Evolutionary conservation across 257 asterid species (phyloP), one percentile per base, ranked within the genome.

Genomic region (Cruciata laevipes): DNA sequence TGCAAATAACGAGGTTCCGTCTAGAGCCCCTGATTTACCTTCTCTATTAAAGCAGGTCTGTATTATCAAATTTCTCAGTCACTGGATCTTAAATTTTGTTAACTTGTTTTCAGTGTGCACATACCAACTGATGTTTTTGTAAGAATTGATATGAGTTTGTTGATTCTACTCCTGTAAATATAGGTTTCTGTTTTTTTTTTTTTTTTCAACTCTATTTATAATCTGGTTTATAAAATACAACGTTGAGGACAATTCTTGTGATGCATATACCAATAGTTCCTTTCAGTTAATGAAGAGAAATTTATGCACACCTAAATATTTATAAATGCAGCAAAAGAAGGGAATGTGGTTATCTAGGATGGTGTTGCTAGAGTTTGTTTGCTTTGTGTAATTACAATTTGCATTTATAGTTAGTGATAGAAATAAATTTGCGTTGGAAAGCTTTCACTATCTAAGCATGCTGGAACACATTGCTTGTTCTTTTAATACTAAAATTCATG

Each of bases 11-110:
- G 86, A 83, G 77, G 73, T 83, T 66, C 86, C 90, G 9, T 49
- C 57, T 58, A 80, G 83, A 78, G 84, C 82, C 57, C 74, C n/a
- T 18, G 91, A 84, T 35, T 78, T 92, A 71, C 96, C 98, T 81
- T 38, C 75, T 12, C 69, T 87, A 27, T 32, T 86, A 76, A 92
- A 86, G 77, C 77, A 79, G 97, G 98, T 92, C 20, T 17, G 30
- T 31, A 56, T 62, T 24, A 6, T 31, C 71, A 56, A 18, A 25
- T 30, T 10, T 42, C 12, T 27, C 53, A 3, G 12, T 31, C 67
- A 4, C 30, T 65, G 57, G 11, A 10, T 31, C 63, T 53, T 61
- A 47, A n/a, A n/a, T 58, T 37, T 74, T 31, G 27, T 57, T 44
- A 30, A 20, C 40, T 63, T 37, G 6, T 21, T 4, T 6, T 18